Base-by-base conservation (phyloP, 1,284 basidiomycete genomes). In the Irpex lacteus region DNA sequence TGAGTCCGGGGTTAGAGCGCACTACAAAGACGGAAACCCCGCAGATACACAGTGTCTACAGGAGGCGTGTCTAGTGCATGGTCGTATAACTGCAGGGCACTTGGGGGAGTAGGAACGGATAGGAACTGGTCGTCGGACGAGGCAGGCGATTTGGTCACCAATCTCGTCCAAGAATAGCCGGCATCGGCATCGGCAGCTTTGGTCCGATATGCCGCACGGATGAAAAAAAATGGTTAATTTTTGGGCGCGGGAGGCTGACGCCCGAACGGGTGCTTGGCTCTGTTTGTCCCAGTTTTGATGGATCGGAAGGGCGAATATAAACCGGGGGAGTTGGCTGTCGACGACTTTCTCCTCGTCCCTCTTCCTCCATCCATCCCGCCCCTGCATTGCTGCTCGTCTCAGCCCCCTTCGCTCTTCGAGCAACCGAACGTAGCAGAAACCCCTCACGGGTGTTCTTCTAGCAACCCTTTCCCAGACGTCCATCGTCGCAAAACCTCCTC, bases 261-360 rank as follows among this genome's bases (percentile, higher is more conserved):
- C 40, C 40, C 40, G 15, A 44, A 26, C 11, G 15, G 11, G 7
- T 56, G 34, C 34, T 56, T 56, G 54, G 54, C 26, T 19, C 26
- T 32, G 13, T 32, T 32, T 56, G 54, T 9, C 34, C 26, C 9
- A 9, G 8, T 32, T 56, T 56, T 36, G 54, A 56, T 36, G 7
- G 11, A 32, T 56, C 54, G 54, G 54, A 56, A 36, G 54, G 26
- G 54, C 54, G 32, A 56, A 56, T 56, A 56, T 56, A 56, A 56
- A 56, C 54, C 54, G 54, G 54, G 54, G 21, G 26, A 34, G 13
- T 56, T 56, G 21, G 54, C 26, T 6, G 1, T 36, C 9, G 13
- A 34, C 54, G 13, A 26, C 9, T 21, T 56, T 56, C 54, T 56
- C 54, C n/a, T 36, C 34, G 54, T 56, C 54, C 54, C 19, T 56